Percentiles rank a stretch among this genome's conserved stretches.
Conservation (phyloP, 2,329 filamentous ascomycete genomes). For the Aspergillus versicolor region DNA sequence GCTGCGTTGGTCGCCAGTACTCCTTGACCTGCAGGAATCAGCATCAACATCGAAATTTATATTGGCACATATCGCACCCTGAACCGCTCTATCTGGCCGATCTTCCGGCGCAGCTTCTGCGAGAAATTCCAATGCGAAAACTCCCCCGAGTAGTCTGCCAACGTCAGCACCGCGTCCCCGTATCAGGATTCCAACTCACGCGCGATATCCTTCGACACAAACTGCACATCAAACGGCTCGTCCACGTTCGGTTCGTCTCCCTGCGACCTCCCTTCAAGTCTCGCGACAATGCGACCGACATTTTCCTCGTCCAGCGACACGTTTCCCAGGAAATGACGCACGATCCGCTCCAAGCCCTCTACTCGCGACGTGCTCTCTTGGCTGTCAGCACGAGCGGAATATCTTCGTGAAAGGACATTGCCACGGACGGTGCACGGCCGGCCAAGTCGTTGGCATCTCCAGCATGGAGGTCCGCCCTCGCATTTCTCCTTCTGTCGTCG, state of each 20-base stretch:
- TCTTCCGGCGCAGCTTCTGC: constrained; percentile 26
- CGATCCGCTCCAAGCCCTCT: no score
- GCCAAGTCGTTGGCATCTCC: neutral
- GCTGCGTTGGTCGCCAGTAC: constrained; percentile 31
- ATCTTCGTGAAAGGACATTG: no score
- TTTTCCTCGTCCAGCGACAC: no score
- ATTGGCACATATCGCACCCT: neutral
- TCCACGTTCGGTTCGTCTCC: no score
- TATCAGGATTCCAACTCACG: neutral
- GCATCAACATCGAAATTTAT: neutral
- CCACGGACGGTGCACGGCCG: no score
- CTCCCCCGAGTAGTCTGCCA: constrained; percentile 37
- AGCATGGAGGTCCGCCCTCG: neutral
- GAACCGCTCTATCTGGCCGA: neutral
- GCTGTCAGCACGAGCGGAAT: no score
- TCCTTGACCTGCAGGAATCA: constrained; percentile 17
- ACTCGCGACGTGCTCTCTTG: no score
- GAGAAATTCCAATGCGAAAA: constrained; percentile 40
- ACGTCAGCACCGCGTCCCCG: neutral
- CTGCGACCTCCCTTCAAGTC: no score
- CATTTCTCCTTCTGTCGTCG: neutral
- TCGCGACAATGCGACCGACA: no score
- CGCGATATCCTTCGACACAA: no score
- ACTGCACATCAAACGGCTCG: no score
- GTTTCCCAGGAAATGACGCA: no score